phyloP scores from a whole-genome alignment of 169 alveolate genomes.

The Cryptosporidium sp. region DNA sequence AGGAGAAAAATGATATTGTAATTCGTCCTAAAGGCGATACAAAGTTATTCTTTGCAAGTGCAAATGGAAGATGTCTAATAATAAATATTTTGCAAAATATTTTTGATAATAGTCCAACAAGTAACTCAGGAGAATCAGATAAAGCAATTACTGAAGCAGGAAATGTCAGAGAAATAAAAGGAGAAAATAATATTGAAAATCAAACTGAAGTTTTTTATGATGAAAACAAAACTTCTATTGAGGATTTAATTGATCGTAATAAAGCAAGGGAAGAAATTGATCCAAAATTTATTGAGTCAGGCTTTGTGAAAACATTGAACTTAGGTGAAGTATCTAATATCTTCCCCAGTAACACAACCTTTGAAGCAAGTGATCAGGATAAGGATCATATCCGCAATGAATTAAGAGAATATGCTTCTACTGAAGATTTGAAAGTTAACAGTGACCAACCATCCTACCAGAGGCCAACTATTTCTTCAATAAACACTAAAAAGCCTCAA shows the following conservation, averaged over 20 bases:
- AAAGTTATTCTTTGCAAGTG: conserved; percentile 15
- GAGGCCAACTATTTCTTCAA: conserved; percentile 55
- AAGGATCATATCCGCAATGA: not conserved
- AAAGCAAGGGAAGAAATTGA: not conserved
- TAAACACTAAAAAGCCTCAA: not conserved
- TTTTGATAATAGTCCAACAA: not conserved
- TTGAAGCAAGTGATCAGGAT: conserved; percentile 41
- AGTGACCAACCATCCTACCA: conserved; percentile 26
- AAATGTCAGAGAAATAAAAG: not conserved
- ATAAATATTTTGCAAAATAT: conserved; percentile 11
- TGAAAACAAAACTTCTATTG: not conserved
- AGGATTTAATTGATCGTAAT: not conserved
- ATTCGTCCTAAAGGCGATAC: conserved; percentile 69
- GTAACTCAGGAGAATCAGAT: not conserved
- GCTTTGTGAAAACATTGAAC: not conserved
- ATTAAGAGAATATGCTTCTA: not conserved
- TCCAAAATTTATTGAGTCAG: not conserved
- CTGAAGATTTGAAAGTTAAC: not conserved
- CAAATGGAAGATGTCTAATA: conserved; percentile 38
- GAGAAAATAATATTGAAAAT: not conserved
- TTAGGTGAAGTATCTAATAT: not conserved
- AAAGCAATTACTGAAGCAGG: not conserved
- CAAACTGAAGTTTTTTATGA: not conserved
- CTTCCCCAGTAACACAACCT: conserved; percentile 29
- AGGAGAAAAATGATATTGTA: conserved; percentile 13